Percentiles rank a stretch among this genome's conserved stretches.
These are phyloP conservation scores for Phytophthora sansomeana DNA, from an alignment of 352 stramenopile species.

Conservation along the genomic window DNA sequence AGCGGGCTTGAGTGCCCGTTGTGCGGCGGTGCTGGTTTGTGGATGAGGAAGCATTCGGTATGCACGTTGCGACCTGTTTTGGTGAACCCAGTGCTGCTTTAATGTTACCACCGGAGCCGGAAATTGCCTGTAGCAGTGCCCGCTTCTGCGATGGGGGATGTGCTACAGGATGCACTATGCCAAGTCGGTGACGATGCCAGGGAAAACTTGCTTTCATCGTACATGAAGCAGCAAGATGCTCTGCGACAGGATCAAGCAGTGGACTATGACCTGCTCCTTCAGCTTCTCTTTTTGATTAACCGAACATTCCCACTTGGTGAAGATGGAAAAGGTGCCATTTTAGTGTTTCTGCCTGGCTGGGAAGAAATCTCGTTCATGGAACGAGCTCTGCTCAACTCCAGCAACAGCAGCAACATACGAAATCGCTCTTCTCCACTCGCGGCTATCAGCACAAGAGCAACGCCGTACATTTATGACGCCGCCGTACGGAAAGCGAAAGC, in stretches of 20 bases:
- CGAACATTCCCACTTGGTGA: constrained; percentile 61
- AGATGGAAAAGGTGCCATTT: constrained; percentile 69
- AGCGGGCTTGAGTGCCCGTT: constrained; percentile 78
- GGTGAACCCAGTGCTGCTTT: constrained; percentile 47
- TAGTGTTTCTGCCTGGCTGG: constrained; percentile 87
- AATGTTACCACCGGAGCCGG: constrained; percentile 14
- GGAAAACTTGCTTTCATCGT: constrained; percentile 52
- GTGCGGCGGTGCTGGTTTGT: constrained; percentile 78
- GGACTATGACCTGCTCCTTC: constrained; percentile 74
- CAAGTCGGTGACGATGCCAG: constrained; percentile 46
- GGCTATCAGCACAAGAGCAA: constrained; percentile 75
- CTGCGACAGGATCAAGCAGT: constrained; percentile 69
- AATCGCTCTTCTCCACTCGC: constrained; percentile 79
- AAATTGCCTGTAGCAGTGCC: constrained; percentile 19
- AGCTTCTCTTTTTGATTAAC: constrained; percentile 68
- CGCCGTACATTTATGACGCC: constrained; percentile 72
- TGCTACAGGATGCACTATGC: constrained; percentile 47
- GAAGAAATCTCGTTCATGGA: constrained; percentile 88
- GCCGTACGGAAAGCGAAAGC: constrained; percentile 68
- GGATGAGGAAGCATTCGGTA: constrained; percentile 87
- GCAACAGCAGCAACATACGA: constrained; percentile 64
- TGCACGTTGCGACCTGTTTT: constrained; percentile 87
- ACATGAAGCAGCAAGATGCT: constrained; percentile 69
- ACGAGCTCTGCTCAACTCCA: constrained; percentile 62
- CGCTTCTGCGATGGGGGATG: constrained; percentile 42